Evolutionary conservation across 345 rosid genomes (phyloP).

Genomic region (Pistacia atlantica): DNA sequence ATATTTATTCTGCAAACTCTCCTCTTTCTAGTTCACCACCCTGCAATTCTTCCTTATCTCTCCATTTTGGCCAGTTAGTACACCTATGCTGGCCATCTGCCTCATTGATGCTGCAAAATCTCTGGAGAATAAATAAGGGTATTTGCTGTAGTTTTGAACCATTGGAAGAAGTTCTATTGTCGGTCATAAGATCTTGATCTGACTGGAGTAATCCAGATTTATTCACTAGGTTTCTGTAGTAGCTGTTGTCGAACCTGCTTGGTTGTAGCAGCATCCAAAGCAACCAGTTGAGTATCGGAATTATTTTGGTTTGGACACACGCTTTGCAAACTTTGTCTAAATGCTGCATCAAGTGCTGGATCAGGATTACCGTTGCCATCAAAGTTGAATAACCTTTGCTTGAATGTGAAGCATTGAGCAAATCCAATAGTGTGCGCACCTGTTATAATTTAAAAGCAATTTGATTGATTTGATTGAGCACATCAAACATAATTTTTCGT

Average conservation of each 20-base stretch:
- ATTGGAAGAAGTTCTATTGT: constrained; percentile 47
- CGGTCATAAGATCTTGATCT: constrained; percentile 64
- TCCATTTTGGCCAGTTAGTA: constrained; percentile 57
- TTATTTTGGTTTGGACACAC: constrained; percentile 53
- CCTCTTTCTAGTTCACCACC: constrained; percentile 45
- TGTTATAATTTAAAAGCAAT: constrained; percentile 2
- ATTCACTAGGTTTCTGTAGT: constrained; percentile 46
- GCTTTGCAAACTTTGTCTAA: constrained; percentile 44
- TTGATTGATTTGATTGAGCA: not conserved
- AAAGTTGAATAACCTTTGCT: constrained; percentile 60
- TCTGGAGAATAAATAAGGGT: constrained; percentile 44
- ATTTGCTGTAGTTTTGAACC: constrained; percentile 56
- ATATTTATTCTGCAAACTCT: too few relatives aligned
- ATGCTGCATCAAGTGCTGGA: constrained; percentile 49
- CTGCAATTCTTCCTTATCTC: constrained; percentile 64
- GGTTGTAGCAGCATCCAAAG: constrained; percentile 43
- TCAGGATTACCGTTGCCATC: constrained; percentile 60
- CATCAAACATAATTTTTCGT: too few relatives aligned
- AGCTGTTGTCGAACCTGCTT: constrained; percentile 54
- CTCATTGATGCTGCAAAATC: constrained; percentile 69
- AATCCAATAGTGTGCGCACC: constrained; percentile 74
- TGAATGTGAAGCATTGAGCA: constrained; percentile 73
- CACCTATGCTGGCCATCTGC: constrained; percentile 55
- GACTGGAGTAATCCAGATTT: constrained; percentile 65
- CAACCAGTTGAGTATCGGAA: constrained; percentile 49